These are phyloP conservation scores for Parietichytrium sp. DNA, from an alignment of 108 stramenopile genomes.

Conservation along the genomic window DNA sequence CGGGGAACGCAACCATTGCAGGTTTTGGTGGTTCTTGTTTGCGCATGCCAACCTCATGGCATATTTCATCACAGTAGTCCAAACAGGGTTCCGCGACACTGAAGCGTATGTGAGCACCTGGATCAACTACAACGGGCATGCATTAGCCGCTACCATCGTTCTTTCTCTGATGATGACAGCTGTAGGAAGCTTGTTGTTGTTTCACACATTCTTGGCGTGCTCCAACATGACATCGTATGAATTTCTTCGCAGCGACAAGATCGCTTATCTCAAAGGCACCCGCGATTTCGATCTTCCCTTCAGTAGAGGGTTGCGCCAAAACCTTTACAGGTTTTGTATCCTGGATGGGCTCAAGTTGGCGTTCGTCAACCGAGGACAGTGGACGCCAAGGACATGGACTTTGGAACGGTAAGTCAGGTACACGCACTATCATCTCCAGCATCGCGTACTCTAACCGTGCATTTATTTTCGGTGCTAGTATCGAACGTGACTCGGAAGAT, in stretches of 20 bases:
- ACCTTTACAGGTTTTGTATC: slow-evolving; percentile 35
- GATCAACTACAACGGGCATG: slow-evolving; percentile 5
- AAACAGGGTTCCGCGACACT: slow-evolving; percentile 36
- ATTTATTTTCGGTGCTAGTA: neutral
- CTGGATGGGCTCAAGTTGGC: neutral
- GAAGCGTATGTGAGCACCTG: neutral
- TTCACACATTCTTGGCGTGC: slow-evolving; percentile 49
- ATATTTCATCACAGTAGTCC: slow-evolving; percentile 49
- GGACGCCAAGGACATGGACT: neutral
- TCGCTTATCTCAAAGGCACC: slow-evolving; percentile 38
- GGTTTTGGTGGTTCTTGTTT: slow-evolving; percentile 75
- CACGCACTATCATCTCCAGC: neutral
- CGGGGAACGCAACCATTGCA: slow-evolving; percentile 82
- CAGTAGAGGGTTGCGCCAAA: neutral
- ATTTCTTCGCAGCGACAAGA: slow-evolving; percentile 16
- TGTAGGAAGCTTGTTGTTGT: slow-evolving; percentile 25
- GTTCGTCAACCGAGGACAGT: neutral
- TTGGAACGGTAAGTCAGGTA: neutral
- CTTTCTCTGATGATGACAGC: slow-evolving; percentile 38
- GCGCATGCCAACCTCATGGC: slow-evolving; percentile 59
- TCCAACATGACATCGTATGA: slow-evolving; percentile 48
- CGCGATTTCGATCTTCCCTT: slow-evolving; percentile 39
- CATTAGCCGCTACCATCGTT: neutral
- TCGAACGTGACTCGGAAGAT: slow-evolving; percentile 37
- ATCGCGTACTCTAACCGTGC: too few relatives aligned